A percentile compares a stretch with the other conserved stretches of the same genome.
Conservation (phyloP, 768 basidiomycete genomes). For the Boletus vermiculosoides region DNA sequence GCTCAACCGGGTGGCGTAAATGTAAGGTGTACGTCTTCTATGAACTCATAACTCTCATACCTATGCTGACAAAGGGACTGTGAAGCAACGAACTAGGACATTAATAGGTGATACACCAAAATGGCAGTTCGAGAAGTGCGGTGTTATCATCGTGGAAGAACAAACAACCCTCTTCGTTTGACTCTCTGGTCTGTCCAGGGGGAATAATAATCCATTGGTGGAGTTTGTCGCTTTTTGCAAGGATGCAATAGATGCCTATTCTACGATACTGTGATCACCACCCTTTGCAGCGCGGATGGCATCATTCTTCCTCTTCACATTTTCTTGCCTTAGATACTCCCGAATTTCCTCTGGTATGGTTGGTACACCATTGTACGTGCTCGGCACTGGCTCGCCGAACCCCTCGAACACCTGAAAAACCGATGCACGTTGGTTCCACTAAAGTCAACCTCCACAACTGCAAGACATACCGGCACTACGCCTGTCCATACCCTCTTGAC, state of each 20-base stretch:
- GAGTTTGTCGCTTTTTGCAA: neutral
- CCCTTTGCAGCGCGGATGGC: conserved; percentile 20
- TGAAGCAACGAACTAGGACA: neutral
- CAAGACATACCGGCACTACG: conserved; percentile 20
- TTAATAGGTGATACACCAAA: neutral
- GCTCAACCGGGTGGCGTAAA: neutral
- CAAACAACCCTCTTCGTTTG: neutral
- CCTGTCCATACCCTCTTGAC: conserved; percentile 24
- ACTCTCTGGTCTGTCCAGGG: neutral
- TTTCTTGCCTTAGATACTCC: conserved; percentile 22
- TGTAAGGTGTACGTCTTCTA: neutral
- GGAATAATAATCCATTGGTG: neutral
- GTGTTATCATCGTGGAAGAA: neutral
- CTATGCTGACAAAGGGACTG: neutral
- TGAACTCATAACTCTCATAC: neutral
- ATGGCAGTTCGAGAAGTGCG: neutral
- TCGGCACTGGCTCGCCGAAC: conserved; percentile 25
- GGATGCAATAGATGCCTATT: neutral
- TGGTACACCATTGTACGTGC: conserved; percentile 18
- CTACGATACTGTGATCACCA: conserved; percentile 35
- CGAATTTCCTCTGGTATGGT: conserved; percentile 20
- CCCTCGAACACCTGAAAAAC: conserved; percentile 23
- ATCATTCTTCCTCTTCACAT: conserved; percentile 24
- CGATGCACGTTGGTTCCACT: neutral
- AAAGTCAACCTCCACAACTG: neutral